These are phyloP conservation scores for Cordyceps cicadae DNA, from an alignment of 2,329 filamentous ascomycete genomes.

Conservation along the genomic window DNA sequence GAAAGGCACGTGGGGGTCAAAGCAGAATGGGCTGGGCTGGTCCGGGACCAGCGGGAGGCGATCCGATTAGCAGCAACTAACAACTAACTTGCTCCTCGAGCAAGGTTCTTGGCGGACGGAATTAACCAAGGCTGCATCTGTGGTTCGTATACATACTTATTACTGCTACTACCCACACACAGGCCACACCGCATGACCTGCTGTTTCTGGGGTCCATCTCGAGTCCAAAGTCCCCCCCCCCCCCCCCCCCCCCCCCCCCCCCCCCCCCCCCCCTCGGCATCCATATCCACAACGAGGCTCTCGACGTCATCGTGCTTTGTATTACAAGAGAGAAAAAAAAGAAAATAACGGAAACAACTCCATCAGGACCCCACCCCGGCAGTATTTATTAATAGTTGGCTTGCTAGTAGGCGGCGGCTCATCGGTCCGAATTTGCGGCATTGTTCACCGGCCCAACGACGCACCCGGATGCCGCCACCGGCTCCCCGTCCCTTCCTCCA, in stretches of 20 bases:
- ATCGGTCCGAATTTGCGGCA: slow-evolving; percentile 12
- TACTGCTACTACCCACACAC: not conserved
- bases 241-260: too few species aligned
- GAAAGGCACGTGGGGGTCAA: slow-evolving; percentile 8
- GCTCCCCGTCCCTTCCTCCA: not conserved
- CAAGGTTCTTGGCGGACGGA: not conserved
- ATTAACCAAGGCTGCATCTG: not conserved
- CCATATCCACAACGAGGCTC: not conserved
- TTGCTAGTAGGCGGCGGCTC: not conserved
- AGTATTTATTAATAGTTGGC: too few species aligned
- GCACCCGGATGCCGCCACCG: too few species aligned
- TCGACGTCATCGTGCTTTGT: not conserved
- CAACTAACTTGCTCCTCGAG: not conserved
- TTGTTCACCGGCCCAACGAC: not conserved
- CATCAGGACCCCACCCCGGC: too few species aligned
- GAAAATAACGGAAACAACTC: too few species aligned
- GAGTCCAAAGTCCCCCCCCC: too few species aligned
- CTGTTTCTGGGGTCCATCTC: not conserved
- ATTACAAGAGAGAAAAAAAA: too few species aligned
- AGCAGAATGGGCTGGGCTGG: not conserved
- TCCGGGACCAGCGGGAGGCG: slow-evolving; percentile 1
- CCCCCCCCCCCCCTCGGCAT: not conserved
- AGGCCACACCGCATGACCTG: slow-evolving; percentile 1
- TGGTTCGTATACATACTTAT: not conserved
- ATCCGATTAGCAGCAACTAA: slow-evolving; percentile 8